Base-by-base conservation (phyloP, 1,139 yeast genomes). In the Zygosaccharomyces pseudobailii region DNA sequence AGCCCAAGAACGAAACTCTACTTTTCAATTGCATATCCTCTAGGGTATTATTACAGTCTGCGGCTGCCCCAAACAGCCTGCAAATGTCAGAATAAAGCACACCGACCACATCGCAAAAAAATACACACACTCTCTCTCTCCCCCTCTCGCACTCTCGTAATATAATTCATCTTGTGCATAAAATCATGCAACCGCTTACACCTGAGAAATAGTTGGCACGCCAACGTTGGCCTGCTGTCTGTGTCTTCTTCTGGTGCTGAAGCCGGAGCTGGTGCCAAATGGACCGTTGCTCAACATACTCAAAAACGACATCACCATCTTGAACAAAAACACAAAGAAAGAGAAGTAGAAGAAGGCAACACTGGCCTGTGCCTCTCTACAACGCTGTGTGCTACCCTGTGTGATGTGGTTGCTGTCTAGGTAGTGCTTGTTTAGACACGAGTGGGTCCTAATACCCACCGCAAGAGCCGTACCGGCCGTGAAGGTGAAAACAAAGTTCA, bases 381-480 rank as follows among this genome's bases (percentile, higher is more conserved):
- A 92, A 76, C 97, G 82, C 61, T 79, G 84, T 25, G 72, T 58
- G 40, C 83, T 75, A 57, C 95, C 95, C 73, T 87, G 90, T 55
- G 84, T 70, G 57, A 89, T 78, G 55, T 70, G 71, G 77, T 90
- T 88, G 58, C 57, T 39, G 58, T 80, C 74, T 57, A 88, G 55
- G 76, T 87, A 89, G 48, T 48, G 56, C 53, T 74, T 57, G 80
- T 88, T 86, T 58, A 72, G 50, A 77, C 98, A 92, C 41, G 95
- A 84, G 78, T 89, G 96, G 54, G 75, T 78, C 70, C 88, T 80
- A 67, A 86, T 82, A 61, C 83, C 94, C 55, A 89, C 95, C 49
- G 97, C 97, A 68, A 92, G 74, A 46, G 96, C 96, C 49, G 95
- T 81, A 57, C 92, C 97, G 58, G 87, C 97, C 48, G 97, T 82